Percentiles rank a stretch among this genome's conserved stretches.
Evolutionary conservation across 1,284 basidiomycete genomes (phyloP).

Genomic region (Neolentinus lepideus): DNA sequence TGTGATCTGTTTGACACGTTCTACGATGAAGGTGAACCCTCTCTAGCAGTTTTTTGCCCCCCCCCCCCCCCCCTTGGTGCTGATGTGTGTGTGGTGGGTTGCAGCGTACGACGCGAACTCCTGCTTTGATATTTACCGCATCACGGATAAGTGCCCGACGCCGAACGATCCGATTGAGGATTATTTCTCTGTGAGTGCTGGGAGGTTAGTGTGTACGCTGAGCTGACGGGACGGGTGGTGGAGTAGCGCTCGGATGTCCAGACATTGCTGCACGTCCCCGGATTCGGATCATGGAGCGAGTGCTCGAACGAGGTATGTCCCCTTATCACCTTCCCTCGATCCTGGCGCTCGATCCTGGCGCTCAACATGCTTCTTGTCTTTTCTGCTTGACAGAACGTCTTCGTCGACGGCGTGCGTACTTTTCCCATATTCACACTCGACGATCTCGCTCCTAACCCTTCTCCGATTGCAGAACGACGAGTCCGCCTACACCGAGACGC

Average conservation of each 20-base stretch:
- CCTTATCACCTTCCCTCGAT: slow-evolving; percentile 11
- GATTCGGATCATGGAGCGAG: slow-evolving; percentile 13
- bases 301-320: slow-evolving; percentile 10
- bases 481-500: slow-evolving; percentile 17
- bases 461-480: slow-evolving; percentile 9
- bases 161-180: slow-evolving; percentile 6
- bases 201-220: slow-evolving; percentile 4
- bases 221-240: background rate
- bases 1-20: slow-evolving; percentile 14
- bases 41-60: background rate
- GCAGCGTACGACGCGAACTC: slow-evolving; percentile 11
- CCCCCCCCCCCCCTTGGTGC: too few species aligned
- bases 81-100: too few species aligned
- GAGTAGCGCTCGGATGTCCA: slow-evolving; percentile 19
- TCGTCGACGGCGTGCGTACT: background rate
- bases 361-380: too few species aligned
- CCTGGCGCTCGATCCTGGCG: background rate
- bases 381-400: background rate
- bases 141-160: slow-evolving; percentile 11
- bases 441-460: background rate
- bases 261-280: slow-evolving; percentile 17
- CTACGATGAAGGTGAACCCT: background rate
- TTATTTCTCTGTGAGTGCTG: slow-evolving; percentile 14
- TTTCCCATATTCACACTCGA: background rate
- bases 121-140: slow-evolving; percentile 13